Evolutionary conservation across 257 asterid genomes (phyloP).

Genomic region (Henckelia pumila): DNA sequence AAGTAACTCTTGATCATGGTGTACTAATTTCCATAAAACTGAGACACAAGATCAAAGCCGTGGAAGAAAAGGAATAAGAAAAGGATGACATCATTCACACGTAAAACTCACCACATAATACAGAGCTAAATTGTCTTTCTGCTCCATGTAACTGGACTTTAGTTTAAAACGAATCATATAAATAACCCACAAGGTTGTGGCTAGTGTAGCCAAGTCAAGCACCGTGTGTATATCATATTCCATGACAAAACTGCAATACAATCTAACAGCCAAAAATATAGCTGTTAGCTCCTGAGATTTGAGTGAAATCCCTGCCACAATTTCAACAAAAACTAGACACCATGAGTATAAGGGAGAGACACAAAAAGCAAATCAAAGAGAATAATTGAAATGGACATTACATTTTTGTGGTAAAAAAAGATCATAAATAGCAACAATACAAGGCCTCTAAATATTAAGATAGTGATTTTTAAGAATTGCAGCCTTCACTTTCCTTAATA

Average conservation of each 20-base stretch:
- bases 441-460: neutral
- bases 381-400: neutral
- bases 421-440: neutral
- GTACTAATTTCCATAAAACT: neutral
- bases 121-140: slow-evolving; percentile 68
- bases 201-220: slow-evolving; percentile 88
- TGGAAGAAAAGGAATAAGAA: neutral
- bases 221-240: slow-evolving; percentile 93
- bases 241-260: slow-evolving; percentile 92
- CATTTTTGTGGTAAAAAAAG: neutral
- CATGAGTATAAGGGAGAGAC: slow-evolving; percentile 23
- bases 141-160: slow-evolving; percentile 83
- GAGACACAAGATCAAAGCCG: neutral
- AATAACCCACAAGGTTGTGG: slow-evolving; percentile 90
- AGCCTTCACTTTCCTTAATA: neutral
- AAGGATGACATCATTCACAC: slow-evolving; percentile 7
- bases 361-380: neutral
- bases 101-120: slow-evolving; percentile 72
- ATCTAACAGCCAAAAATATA: slow-evolving; percentile 84
- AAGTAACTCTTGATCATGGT: neutral
- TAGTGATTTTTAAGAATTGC: too few species aligned
- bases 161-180: slow-evolving; percentile 77
- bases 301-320: slow-evolving; percentile 75
- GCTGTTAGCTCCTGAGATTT: slow-evolving; percentile 96
- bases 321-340: slow-evolving; percentile 8